Evolutionary conservation across 75 land plant species (phyloP).

Genomic region (Sequoiadendron giganteum): DNA sequence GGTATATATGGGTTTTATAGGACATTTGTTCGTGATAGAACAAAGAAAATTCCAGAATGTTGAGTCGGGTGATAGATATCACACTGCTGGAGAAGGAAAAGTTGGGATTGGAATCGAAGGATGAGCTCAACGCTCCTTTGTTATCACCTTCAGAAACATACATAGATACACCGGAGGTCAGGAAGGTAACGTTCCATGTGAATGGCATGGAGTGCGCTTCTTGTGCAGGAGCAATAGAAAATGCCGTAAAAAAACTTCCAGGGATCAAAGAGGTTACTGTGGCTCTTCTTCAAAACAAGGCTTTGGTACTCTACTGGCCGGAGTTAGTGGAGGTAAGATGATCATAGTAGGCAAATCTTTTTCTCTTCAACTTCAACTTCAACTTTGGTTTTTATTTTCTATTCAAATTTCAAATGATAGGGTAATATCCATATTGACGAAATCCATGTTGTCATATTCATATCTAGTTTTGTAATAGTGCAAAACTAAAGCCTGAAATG

Average conservation of each 20-base stretch:
- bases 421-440: not conserved
- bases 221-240: constrained; percentile 80
- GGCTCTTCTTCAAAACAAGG: constrained; percentile 78
- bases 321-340: constrained; percentile 58
- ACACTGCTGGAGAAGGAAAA: not conserved
- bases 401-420: not conserved
- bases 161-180: constrained; percentile 3
- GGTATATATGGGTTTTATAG: not conserved
- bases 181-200: constrained; percentile 47
- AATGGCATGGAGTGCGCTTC: constrained; percentile 80
- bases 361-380: too few relatives aligned
- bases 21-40: not conserved
- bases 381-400: too few relatives aligned
- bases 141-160: not conserved
- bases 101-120: not conserved
- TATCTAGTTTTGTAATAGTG: not conserved
- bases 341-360: too few relatives aligned
- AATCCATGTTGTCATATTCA: not conserved
- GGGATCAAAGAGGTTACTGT: constrained; percentile 74
- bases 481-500: not conserved
- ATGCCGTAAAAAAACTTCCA: constrained; percentile 52
- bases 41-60: not conserved
- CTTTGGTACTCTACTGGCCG: constrained; percentile 61
- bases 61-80: constrained; percentile 11
- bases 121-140: not conserved